phyloP scores from a whole-genome alignment of 2,329 filamentous ascomycete genomes.

The Microcyclospora tardicrescens region DNA sequence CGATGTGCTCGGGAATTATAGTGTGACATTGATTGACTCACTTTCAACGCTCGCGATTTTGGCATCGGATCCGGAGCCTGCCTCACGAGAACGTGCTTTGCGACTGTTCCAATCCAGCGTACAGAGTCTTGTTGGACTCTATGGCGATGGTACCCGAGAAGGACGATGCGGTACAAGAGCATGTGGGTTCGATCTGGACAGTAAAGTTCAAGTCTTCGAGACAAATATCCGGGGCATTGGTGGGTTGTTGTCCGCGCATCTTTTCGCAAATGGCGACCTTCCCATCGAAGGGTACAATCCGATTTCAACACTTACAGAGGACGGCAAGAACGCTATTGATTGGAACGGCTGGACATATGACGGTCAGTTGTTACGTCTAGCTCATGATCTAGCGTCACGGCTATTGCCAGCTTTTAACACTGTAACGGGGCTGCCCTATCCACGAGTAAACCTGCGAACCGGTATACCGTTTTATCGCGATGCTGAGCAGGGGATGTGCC shows the following conservation, averaged over 20 bases:
- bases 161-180: constrained; percentile 58
- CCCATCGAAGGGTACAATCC: constrained; percentile 71
- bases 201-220: constrained; percentile 97
- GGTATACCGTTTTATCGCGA: constrained; percentile 81
- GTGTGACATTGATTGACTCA: constrained; percentile 86
- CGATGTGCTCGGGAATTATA: constrained; percentile 95
- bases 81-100: constrained; percentile 41
- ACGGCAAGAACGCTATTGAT: constrained; percentile 29
- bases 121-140: constrained; percentile 60
- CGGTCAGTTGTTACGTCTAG: constrained; percentile 80
- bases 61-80: constrained; percentile 48
- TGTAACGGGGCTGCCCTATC: constrained; percentile 82
- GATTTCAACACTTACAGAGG: constrained; percentile 18
- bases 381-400: constrained; percentile 69
- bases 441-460: constrained; percentile 77
- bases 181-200: constrained; percentile 83
- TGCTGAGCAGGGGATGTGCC: constrained; percentile 35
- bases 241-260: constrained; percentile 78
- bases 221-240: constrained; percentile 90
- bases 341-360: constrained; percentile 61
- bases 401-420: constrained; percentile 88
- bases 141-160: constrained; percentile 67
- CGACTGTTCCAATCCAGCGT: constrained; percentile 66
- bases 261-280: constrained; percentile 82
- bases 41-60: constrained; percentile 87